Evolutionary conservation across 768 basidiomycete species (phyloP).

Genomic region (Amanita exitialis): DNA sequence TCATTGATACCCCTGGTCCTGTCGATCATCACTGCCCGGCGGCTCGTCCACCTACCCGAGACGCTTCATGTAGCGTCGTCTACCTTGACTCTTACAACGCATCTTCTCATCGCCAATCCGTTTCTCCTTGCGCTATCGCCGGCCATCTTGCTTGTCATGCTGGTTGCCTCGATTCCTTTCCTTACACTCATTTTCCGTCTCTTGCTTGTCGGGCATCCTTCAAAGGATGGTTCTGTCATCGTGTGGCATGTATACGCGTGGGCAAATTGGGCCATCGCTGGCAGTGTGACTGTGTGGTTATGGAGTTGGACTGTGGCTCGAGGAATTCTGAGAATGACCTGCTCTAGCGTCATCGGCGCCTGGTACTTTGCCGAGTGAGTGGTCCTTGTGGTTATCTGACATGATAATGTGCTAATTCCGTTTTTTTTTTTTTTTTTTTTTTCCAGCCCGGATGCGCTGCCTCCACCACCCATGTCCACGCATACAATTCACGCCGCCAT

Average conservation of each 20-base stretch:
- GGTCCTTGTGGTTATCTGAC: constrained; percentile 2
- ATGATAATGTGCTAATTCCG: background rate
- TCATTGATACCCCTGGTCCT: constrained; percentile 65
- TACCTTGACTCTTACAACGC: constrained; percentile 50
- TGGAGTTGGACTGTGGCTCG: constrained; percentile 75
- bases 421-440: background rate
- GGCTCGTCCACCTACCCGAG: constrained; percentile 61
- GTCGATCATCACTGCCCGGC: constrained; percentile 60
- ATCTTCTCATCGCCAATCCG: constrained; percentile 60
- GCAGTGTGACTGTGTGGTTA: constrained; percentile 56
- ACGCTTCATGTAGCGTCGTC: constrained; percentile 59
- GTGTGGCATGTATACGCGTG: constrained; percentile 32
- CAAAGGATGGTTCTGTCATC: constrained; percentile 14
- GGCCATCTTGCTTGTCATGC: constrained; percentile 51
- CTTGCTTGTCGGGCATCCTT: constrained; percentile 46
- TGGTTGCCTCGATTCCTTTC: constrained; percentile 72
- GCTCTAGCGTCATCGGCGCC: constrained; percentile 77
- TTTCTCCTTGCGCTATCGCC: constrained; percentile 72
- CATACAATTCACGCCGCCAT: constrained; percentile 72
- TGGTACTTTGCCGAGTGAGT: constrained; percentile 75
- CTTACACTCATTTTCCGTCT: constrained; percentile 70
- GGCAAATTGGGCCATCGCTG: constrained; percentile 33
- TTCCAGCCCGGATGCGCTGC: constrained; percentile 24
- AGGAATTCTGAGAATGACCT: constrained; percentile 65
- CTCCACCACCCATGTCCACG: constrained; percentile 47